Evolutionary conservation across 129 eudicot genomes (phyloP).

Genomic region (Glebionis coronaria): DNA sequence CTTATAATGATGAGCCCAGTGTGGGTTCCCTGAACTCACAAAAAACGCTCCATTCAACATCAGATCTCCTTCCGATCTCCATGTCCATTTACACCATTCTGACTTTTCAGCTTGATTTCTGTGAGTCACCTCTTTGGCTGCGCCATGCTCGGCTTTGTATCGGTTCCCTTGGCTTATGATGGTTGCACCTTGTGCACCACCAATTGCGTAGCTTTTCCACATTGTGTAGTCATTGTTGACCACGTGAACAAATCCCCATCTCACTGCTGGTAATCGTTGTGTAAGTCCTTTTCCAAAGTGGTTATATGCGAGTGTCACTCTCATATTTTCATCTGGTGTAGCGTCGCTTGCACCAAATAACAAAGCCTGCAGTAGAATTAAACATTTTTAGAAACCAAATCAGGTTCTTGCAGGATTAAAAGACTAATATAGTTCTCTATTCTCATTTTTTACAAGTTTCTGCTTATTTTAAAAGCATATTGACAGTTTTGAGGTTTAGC

Average conservation of each 20-base stretch:
- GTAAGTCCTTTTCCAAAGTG: slow-evolving; percentile 82
- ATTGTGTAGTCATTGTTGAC: slow-evolving; percentile 96
- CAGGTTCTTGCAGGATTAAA: too few relatives aligned
- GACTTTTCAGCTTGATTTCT: slow-evolving; percentile 42
- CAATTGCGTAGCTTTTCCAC: slow-evolving; percentile 89
- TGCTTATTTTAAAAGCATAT: not conserved
- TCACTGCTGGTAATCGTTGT: slow-evolving; percentile 78
- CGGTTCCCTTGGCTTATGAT: slow-evolving; percentile 93
- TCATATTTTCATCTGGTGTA: slow-evolving; percentile 47
- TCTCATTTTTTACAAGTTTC: not conserved
- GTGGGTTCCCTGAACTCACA: slow-evolving; percentile 59
- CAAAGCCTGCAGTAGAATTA: slow-evolving; percentile 44
- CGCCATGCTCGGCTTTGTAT: slow-evolving; percentile 63
- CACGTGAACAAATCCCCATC: slow-evolving; percentile 76
- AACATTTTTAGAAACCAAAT: not conserved
- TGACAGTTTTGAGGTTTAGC: not conserved
- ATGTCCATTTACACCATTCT: slow-evolving; percentile 72
- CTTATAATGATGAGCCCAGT: slow-evolving; percentile 26
- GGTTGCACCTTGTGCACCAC: slow-evolving; percentile 77
- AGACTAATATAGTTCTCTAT: not conserved
- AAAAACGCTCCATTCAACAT: slow-evolving; percentile 81
- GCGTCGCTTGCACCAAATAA: slow-evolving; percentile 74
- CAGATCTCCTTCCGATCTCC: slow-evolving; percentile 81
- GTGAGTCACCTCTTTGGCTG: slow-evolving; percentile 61
- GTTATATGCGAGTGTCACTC: slow-evolving; percentile 68